Evolutionary conservation across 371 early-diverging fungal species (phyloP), one percentile per base, ranked within the genome.

Genomic region (Circinella minor): DNA sequence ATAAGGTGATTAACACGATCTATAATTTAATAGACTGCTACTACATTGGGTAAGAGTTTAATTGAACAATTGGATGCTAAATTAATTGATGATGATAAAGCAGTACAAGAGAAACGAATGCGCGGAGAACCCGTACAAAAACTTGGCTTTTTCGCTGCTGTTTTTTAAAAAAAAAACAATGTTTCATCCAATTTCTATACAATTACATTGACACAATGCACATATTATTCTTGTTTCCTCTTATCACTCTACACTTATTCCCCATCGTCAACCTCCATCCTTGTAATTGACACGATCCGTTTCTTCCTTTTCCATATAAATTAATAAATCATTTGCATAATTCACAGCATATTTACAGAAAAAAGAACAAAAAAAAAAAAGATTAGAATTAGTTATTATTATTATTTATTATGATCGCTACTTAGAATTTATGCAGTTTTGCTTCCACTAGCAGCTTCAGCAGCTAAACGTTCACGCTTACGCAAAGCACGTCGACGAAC

Each of bases 401-500:
- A 27, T 27, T 27, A 27, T 27, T 27, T 27, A 27, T 27, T 27
- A 27, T 27, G 27, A 27, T 27, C 27, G 27, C 27, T 27, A 27
- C 27, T 27, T 27, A 27, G 27, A 27, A n/a, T 10, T 65, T 65
- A 65, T 36, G n/a, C 34, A 8, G 65, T 51, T 36, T 65, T 65
- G 65, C 27, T 47, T 47, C 51, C 51, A 17, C 37, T 37, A 38
- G 38, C 61, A n/a, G 69, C 71, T 65, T 87, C 86, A 61, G 81
- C 86, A 47, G 87, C 87, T 72, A 89, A 89, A 61, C 89, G 85
- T 61, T 87, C 89, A 39, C 85, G 84, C 77, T 92, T 92, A 47
- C 83, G 79, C 54, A 93, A 78, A 43, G 94, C 94, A 71, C 94
- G 89, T 81, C 88, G 89, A 66, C 93, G 91, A 68, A 92, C 89